Conservation (phyloP, 805 yeast species). For the Ogataea polymorpha region DNA sequence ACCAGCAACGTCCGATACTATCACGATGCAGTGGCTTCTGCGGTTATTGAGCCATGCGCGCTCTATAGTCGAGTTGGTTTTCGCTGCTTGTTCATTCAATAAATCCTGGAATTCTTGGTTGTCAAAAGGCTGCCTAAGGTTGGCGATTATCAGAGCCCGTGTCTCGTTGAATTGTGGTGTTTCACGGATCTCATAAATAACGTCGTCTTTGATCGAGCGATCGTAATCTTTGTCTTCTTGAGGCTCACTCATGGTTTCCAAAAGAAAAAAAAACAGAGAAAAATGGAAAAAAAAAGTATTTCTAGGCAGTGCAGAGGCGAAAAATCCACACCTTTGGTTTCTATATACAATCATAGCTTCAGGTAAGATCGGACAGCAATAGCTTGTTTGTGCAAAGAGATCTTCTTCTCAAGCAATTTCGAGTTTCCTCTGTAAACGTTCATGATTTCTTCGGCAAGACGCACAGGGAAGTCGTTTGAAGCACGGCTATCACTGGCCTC, state of each 20-base stretch:
- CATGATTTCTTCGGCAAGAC: constrained; percentile 86
- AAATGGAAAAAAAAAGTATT: background rate
- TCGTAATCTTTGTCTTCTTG: constrained; percentile 17
- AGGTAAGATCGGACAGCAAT: constrained; percentile 78
- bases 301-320: constrained; percentile 6
- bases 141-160: constrained; percentile 44
- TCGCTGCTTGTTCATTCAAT: constrained; percentile 32
- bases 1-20: constrained; percentile 39
- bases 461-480: constrained; percentile 77
- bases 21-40: constrained; percentile 42
- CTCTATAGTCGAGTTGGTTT: constrained; percentile 31
- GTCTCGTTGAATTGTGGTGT: constrained; percentile 37
- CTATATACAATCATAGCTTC: constrained; percentile 22
- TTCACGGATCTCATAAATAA: constrained; percentile 33
- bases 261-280: constrained; percentile 1
- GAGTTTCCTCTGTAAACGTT: constrained; percentile 75
- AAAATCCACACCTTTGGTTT: background rate
- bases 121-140: constrained; percentile 38
- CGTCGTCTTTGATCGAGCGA: constrained; percentile 27
- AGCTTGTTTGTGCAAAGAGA: constrained; percentile 80
- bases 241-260: background rate
- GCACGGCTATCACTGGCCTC: constrained; percentile 80
- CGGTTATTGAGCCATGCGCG: constrained; percentile 43
- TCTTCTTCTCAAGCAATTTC: constrained; percentile 79
- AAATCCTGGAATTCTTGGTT: constrained; percentile 37